A percentile compares a stretch with the other conserved stretches of the same genome.
These are phyloP conservation scores for Ustulina deusta DNA, from an alignment of 2,329 filamentous ascomycete genomes.

Conservation along the genomic window DNA sequence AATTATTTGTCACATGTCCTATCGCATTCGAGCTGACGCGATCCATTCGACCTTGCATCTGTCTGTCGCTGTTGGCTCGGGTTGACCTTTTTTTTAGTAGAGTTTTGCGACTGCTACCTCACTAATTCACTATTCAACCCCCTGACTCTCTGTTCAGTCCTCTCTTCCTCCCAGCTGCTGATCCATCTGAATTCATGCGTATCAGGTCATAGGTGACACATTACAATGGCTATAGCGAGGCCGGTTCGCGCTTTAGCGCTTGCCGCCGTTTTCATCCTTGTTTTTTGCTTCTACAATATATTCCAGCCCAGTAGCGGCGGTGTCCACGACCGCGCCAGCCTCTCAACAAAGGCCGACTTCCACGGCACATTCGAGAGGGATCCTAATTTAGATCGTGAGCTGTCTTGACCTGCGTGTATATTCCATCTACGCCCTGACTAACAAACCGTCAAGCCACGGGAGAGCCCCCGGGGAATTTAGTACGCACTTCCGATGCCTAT, in stretches of 20 bases:
- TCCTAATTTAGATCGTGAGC: conserved; percentile 86
- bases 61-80: conserved; percentile 9
- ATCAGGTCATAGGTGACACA: conserved; percentile 40
- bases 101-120: conserved; percentile 14
- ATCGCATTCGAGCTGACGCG: conserved; percentile 24
- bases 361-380: conserved; percentile 71
- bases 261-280: conserved; percentile 76
- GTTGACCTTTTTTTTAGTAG: background rate
- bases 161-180: conserved; percentile 18
- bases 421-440: conserved; percentile 13
- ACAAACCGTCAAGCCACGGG: conserved; percentile 72
- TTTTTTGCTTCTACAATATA: conserved; percentile 83
- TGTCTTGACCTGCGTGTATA: conserved; percentile 4
- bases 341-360: conserved; percentile 54
- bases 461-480: conserved; percentile 83
- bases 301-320: conserved; percentile 64
- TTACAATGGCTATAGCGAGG: conserved; percentile 83
- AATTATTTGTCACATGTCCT: conserved; percentile 21
- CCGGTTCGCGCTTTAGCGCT: conserved; percentile 84
- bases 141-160: conserved; percentile 11
- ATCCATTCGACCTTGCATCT: conserved; percentile 20
- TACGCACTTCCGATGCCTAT: conserved; percentile 81
- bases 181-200: conserved; percentile 45
- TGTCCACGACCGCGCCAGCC: conserved; percentile 48
- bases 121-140: background rate